Evolutionary conservation across 768 basidiomycete genomes (phyloP), one percentile per base, ranked within the genome.

Genomic region (Pleurotus eryngii): DNA sequence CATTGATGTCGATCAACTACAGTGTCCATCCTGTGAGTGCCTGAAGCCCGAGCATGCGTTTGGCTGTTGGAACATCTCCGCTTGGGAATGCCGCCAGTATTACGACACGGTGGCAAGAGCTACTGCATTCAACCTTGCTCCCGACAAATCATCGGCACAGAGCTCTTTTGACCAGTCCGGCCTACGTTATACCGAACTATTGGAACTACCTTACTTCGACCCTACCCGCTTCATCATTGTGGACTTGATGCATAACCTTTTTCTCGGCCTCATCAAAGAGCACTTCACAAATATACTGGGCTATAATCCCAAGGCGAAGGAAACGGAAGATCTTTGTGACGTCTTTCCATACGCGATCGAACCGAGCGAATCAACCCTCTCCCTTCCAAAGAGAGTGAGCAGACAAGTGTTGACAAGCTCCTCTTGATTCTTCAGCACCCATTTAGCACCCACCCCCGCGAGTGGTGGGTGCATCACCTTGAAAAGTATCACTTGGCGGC

Each of bases 141-240:
- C 58, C 3, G 49, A 46, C 14, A 27, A 38, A 0, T 49, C 45
- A 51, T 12, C 38, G 54, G 57, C 61, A 63, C 54, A 62, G 61
- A 47, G 60, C 61, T 20, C 57, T 37, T 9, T 70, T 56, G 56
- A 60, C 37, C 43, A 55, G 14, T 42, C 61, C 49, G 68, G 68
- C 14, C 11, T 47, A 47, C 46, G 57, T 39, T 17, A 47, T 22
- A 59, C 58, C 26, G 46, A 68, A 14, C 57, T 67, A 2, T 57
- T 59, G 12, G 17, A 53, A 5, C 46, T 71, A 5, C 63, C 67
- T 0, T 69, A 70, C 59, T 70, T 68, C 68, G 54, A 67, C 18
- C 62, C 60, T 9, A 61, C 58, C 2, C 15, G 15, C 1, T 63
- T 61, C 15, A 3, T 60, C 0, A 56, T 63, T 1, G 49, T 69